A percentile compares a stretch with the other conserved stretches of the same genome.
These are phyloP conservation scores for Erucastrum elatum DNA, from an alignment of 345 rosid species.

Conservation along the genomic window DNA sequence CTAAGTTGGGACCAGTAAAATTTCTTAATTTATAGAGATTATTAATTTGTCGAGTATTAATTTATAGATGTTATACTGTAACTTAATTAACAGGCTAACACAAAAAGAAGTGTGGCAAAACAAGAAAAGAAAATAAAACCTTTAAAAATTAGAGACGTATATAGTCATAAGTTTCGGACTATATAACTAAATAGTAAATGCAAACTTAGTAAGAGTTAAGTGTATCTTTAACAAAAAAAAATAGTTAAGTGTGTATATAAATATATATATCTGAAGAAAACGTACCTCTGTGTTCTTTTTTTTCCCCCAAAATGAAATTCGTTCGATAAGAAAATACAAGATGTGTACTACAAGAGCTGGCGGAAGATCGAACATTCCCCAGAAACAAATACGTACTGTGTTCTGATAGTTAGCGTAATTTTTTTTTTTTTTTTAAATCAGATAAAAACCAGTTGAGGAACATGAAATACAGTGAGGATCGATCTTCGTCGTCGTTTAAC, in stretches of 20 bases:
- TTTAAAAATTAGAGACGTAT: slow-evolving; percentile 26
- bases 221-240: too few relatives aligned
- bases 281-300: background rate
- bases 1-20: too few relatives aligned
- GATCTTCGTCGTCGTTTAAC: slow-evolving; percentile 72
- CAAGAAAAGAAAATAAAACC: background rate
- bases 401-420: slow-evolving; percentile 22
- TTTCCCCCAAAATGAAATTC: too few relatives aligned
- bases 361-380: too few relatives aligned
- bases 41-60: too few relatives aligned
- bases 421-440: slow-evolving; percentile 15
- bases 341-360: too few relatives aligned
- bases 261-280: slow-evolving; percentile 23
- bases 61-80: too few relatives aligned
- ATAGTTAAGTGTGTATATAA: background rate
- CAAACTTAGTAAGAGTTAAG: slow-evolving; percentile 10
- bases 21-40: too few relatives aligned
- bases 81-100: too few relatives aligned
- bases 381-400: background rate
- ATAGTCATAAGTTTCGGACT: background rate
- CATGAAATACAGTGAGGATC: slow-evolving; percentile 79
- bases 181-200: slow-evolving; percentile 26
- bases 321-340: too few relatives aligned
- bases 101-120: too few relatives aligned
- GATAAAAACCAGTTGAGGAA: slow-evolving; percentile 91